These are phyloP conservation scores for Aurinia saxatilis DNA, from an alignment of 345 rosid genomes.

Conservation along the genomic window DNA sequence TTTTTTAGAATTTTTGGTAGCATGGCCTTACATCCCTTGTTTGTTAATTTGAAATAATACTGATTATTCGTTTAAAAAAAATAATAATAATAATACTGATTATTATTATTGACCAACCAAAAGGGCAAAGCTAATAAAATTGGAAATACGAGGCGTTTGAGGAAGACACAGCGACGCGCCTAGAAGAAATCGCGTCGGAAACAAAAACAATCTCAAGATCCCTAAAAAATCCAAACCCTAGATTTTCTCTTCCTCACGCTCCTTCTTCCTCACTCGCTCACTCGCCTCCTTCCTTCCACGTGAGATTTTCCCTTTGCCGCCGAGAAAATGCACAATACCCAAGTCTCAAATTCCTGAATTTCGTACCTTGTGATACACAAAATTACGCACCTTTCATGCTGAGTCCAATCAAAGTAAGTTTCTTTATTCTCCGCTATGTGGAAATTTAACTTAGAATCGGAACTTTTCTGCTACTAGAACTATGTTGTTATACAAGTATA, in stretches of 20 bases:
- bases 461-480: neutral
- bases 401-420: neutral
- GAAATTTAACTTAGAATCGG: neutral
- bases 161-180: constrained; percentile 25
- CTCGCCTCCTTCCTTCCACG: constrained; percentile 23
- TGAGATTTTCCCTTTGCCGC: constrained; percentile 7
- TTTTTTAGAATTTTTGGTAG: too few species aligned
- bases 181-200: constrained; percentile 20
- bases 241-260: constrained; percentile 31
- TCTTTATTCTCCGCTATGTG: neutral
- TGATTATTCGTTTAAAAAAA: too few species aligned
- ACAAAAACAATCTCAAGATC: constrained; percentile 19
- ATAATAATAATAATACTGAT: too few species aligned
- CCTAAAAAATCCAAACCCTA: constrained; percentile 36
- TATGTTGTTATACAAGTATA: neutral
- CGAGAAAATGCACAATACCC: constrained; percentile 8
- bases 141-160: constrained; percentile 9
- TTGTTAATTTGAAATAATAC: too few species aligned
- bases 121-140: too few species aligned
- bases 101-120: too few species aligned
- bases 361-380: neutral
- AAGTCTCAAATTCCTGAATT: neutral
- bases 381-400: neutral
- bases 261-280: constrained; percentile 34
- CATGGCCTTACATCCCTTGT: too few species aligned